A percentile compares a stretch with the other conserved stretches of the same genome.
Conservation (phyloP, 768 basidiomycete species). For the Tylopilus cervinicoccineus region DNA sequence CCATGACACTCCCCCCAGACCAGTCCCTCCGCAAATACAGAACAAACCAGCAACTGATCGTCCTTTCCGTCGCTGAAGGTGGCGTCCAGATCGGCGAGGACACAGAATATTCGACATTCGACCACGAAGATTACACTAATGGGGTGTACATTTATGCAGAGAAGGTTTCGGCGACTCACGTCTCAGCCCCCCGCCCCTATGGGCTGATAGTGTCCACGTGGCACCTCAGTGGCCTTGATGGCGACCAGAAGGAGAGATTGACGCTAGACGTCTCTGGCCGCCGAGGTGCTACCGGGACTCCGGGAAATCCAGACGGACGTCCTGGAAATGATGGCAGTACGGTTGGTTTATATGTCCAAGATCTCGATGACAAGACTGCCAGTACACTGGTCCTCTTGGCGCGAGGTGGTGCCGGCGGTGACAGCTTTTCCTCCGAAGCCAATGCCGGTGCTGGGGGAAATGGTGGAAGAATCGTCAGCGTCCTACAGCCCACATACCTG, state of each 20-base stretch:
- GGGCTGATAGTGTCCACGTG: background rate
- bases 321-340: background rate
- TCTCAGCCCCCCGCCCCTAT: background rate
- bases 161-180: background rate
- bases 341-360: background rate
- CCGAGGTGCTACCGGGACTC: background rate
- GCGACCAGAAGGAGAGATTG: too few species aligned
- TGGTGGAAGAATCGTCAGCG: background rate
- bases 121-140: background rate
- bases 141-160: background rate
- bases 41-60: background rate
- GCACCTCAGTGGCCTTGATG: background rate
- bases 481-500: background rate
- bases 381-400: background rate
- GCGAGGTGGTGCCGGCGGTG: background rate
- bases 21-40: background rate
- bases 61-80: background rate
- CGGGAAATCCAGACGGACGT: background rate
- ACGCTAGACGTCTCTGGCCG: background rate
- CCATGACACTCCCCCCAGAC: background rate
- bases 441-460: background rate
- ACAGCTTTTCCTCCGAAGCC: background rate
- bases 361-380: background rate
- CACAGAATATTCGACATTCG: background rate
- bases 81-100: background rate